Conservation (phyloP, 495 filamentous ascomycete species). For the Neurospora africana region DNA sequence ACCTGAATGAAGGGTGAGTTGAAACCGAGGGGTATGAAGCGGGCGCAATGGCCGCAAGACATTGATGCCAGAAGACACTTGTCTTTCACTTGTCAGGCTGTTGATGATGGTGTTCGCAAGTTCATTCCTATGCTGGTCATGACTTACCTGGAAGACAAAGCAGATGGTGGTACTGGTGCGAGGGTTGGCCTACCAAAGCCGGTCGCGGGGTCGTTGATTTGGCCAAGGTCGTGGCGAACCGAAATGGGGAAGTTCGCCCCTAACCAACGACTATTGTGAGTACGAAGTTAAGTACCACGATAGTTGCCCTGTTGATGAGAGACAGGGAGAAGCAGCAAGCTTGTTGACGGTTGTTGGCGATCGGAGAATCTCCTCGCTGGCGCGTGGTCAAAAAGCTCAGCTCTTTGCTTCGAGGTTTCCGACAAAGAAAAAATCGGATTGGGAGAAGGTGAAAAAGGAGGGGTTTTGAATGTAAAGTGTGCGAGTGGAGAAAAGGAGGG, state of each 20-base stretch:
- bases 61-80: neutral
- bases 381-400: too few species aligned
- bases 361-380: neutral
- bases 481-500: too few species aligned
- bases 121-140: neutral
- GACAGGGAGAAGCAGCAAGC: neutral
- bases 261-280: neutral
- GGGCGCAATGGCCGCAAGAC: neutral
- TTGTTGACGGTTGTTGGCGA: neutral
- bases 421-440: neutral
- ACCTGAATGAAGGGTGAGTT: neutral
- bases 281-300: neutral
- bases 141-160: neutral
- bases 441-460: neutral
- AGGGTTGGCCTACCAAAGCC: neutral
- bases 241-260: too few species aligned
- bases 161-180: too few species aligned
- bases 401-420: too few species aligned
- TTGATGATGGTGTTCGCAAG: neutral
- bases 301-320: neutral
- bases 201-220: too few species aligned
- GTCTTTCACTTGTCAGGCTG: neutral
- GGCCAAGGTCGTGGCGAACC: too few species aligned
- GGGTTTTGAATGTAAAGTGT: neutral
- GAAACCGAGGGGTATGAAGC: neutral